phyloP scores from a whole-genome alignment of 306 rosid species.

The Styphnolobium japonicum region DNA sequence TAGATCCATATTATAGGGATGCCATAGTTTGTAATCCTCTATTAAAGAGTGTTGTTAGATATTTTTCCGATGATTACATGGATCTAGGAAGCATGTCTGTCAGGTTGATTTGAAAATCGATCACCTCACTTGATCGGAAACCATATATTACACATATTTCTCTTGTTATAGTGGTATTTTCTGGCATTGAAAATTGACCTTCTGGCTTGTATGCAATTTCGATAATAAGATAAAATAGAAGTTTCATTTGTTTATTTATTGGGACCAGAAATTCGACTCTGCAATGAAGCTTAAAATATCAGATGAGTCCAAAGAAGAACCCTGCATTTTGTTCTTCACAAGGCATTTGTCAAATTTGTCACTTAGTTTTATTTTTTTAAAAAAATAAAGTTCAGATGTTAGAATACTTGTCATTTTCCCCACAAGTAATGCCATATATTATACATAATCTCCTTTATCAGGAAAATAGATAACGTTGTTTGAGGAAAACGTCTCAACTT shows the following conservation, averaged over 20 bases:
- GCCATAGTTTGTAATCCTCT: slow-evolving; percentile 42
- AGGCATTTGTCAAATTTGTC: background rate
- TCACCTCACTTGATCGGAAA: slow-evolving; percentile 22
- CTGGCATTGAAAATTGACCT: slow-evolving; percentile 41
- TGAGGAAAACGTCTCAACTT: slow-evolving; percentile 2
- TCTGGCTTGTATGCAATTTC: slow-evolving; percentile 39
- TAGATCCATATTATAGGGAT: slow-evolving; percentile 36
- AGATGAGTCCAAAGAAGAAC: slow-evolving; percentile 50
- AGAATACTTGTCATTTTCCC: slow-evolving; percentile 3
- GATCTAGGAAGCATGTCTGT: slow-evolving; percentile 71
- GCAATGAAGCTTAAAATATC: slow-evolving; percentile 25
- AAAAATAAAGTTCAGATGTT: background rate
- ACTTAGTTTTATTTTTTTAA: background rate
- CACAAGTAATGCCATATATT: background rate
- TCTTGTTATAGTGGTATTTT: slow-evolving; percentile 23
- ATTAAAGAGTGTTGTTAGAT: slow-evolving; percentile 32
- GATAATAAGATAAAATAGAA: slow-evolving; percentile 72
- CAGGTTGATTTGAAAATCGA: slow-evolving; percentile 48
- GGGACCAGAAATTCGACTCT: slow-evolving; percentile 33
- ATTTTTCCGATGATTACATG: slow-evolving; percentile 33
- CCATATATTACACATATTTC: slow-evolving; percentile 16
- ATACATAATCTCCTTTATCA: slow-evolving; percentile 13
- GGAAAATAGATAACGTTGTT: slow-evolving; percentile 19
- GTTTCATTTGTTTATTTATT: slow-evolving; percentile 72
- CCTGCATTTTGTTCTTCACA: slow-evolving; percentile 37